phyloP scores from a whole-genome alignment of 352 stramenopile genomes.

The Thraustochytrium striatum region DNA sequence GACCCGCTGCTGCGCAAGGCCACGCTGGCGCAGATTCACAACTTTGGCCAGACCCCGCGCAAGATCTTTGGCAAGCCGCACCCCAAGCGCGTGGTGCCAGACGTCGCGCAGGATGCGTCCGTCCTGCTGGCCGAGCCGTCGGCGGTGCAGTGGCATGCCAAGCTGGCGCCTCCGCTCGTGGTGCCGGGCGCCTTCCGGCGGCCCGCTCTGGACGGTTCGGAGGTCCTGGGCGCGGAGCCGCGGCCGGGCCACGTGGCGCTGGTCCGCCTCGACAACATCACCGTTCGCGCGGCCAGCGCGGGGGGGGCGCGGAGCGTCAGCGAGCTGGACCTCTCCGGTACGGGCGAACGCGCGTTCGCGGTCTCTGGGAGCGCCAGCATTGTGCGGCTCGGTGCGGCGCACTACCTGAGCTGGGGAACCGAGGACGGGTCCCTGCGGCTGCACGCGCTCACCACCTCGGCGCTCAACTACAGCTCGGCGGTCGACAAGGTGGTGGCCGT shows the following conservation, averaged over 20 bases:
- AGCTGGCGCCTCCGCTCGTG: conserved; percentile 1
- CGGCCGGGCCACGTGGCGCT: not conserved
- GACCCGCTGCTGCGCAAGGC: conserved; percentile 37
- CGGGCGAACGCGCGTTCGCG: no score
- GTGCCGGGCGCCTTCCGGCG: conserved; percentile 13
- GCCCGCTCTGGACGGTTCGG: not conserved
- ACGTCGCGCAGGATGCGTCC: not conserved
- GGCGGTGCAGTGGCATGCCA: not conserved
- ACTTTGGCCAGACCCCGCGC: conserved; percentile 60
- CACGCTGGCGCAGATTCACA: conserved; percentile 50
- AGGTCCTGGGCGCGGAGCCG: not conserved
- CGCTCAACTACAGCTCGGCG: not conserved
- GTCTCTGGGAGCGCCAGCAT: not conserved
- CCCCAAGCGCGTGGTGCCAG: conserved; percentile 50
- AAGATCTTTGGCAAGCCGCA: conserved; percentile 58
- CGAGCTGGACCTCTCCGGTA: not conserved
- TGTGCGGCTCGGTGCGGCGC: not conserved
- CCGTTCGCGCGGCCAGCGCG: not conserved
- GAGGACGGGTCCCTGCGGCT: conserved; percentile 35
- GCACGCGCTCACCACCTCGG: not conserved
- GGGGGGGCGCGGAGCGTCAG: not conserved
- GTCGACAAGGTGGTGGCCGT: conserved; percentile 27
- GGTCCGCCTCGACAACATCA: not conserved
- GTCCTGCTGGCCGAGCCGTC: not conserved
- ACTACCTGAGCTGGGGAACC: conserved; percentile 34